These are phyloP conservation scores for Vanilla planifolia DNA, from an alignment of 106 monocot genomes.

Conservation along the genomic window DNA sequence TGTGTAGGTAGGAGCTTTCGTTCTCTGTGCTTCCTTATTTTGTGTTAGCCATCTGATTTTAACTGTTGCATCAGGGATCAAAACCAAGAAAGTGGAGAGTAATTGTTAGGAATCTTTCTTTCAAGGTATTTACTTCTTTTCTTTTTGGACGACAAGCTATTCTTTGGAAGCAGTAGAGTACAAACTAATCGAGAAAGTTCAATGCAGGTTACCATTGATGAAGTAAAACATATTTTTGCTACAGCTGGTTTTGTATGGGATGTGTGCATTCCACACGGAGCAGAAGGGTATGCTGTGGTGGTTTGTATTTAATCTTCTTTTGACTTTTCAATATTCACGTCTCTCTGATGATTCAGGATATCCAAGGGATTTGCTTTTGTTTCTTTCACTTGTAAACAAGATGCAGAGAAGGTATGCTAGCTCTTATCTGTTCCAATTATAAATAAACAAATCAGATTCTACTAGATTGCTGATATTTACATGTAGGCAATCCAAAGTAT, in stretches of 20 bases:
- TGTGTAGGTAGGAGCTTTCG: too few species aligned
- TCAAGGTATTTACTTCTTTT: conserved; percentile 54
- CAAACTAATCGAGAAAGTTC: not conserved
- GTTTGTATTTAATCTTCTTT: conserved; percentile 1
- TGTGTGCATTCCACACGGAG: conserved; percentile 63
- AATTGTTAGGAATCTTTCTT: conserved; percentile 90
- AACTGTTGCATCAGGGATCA: conserved; percentile 51
- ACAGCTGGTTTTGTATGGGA: conserved; percentile 89
- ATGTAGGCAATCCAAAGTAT: conserved; percentile 73
- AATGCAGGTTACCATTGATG: conserved; percentile 63
- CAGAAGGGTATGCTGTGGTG: conserved; percentile 51
- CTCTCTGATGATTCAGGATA: conserved; percentile 32
- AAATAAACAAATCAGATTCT: not conserved
- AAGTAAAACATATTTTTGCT: conserved; percentile 63
- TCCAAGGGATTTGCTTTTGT: conserved; percentile 98
- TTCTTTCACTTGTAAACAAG: conserved; percentile 83
- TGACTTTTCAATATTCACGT: not conserved
- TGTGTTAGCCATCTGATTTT: not conserved
- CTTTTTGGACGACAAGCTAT: not conserved
- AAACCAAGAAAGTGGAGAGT: conserved; percentile 92
- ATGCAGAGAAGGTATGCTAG: conserved; percentile 76
- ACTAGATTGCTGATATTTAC: not conserved
- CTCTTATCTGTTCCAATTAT: conserved; percentile 12
- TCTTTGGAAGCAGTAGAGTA: not conserved
- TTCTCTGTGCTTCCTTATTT: too few species aligned